These are phyloP conservation scores for Lenzites betulinus DNA, from an alignment of 768 basidiomycete genomes.

Conservation along the genomic window DNA sequence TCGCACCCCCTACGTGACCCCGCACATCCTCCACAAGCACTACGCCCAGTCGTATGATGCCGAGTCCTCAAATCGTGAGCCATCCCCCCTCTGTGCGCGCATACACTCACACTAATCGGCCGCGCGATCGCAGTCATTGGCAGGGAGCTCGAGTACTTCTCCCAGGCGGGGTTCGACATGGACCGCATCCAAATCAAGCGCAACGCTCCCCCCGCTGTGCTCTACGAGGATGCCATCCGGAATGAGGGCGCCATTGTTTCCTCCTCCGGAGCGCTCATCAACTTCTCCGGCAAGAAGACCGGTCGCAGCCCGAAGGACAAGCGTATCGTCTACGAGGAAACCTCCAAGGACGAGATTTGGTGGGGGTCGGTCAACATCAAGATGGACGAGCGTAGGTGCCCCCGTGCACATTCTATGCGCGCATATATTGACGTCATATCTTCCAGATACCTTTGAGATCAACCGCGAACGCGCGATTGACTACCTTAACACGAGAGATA, in stretches of 20 bases:
- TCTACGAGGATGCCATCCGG: constrained; percentile 97
- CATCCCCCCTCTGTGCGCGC: not conserved
- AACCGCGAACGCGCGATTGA: constrained; percentile 99
- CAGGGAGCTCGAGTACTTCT: constrained; percentile 94
- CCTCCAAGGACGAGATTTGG: constrained; percentile 96
- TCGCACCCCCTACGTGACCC: constrained; percentile 84
- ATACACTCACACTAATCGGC: constrained; percentile 12
- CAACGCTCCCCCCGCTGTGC: constrained; percentile 85
- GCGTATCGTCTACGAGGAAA: constrained; percentile 98
- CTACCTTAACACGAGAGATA: constrained; percentile 97
- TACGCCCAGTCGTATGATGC: constrained; percentile 76
- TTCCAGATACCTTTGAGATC: constrained; percentile 93
- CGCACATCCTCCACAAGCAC: constrained; percentile 85
- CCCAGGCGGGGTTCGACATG: constrained; percentile 99
- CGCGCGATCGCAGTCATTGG: constrained; percentile 66
- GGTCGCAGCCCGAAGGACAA: constrained; percentile 98
- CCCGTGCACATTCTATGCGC: too few species aligned
- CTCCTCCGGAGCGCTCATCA: constrained; percentile 94
- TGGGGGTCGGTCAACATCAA: constrained; percentile 99
- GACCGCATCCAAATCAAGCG: constrained; percentile 94
- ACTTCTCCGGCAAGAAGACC: constrained; percentile 99
- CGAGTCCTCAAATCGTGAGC: constrained; percentile 63
- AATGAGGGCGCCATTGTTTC: constrained; percentile 99
- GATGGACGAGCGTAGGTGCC: constrained; percentile 85
- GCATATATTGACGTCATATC: not conserved